A percentile compares a stretch with the other conserved stretches of the same genome.
phyloP scores from a whole-genome alignment of 176 grass and related monocot species.

The Carex myosuroides region DNA sequence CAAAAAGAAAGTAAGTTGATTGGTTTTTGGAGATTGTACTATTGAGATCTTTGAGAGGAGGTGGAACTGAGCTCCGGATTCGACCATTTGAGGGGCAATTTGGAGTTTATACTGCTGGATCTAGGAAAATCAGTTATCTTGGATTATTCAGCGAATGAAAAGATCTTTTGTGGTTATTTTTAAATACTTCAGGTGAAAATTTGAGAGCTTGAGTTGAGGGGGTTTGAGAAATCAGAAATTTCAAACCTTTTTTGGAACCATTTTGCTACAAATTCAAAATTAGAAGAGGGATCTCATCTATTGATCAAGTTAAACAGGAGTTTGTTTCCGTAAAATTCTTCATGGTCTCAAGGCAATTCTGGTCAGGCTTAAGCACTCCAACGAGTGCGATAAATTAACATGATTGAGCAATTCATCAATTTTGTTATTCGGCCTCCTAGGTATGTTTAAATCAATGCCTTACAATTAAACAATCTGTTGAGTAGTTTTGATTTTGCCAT shows the following conservation, averaged over 20 bases:
- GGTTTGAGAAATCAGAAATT: neutral
- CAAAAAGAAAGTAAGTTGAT: neutral
- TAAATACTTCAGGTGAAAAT: neutral
- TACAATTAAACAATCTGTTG: neutral
- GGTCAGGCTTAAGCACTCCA: neutral
- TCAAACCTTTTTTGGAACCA: neutral
- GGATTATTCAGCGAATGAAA: neutral
- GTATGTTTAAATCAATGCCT: constrained; percentile 27
- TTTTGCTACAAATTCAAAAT: constrained; percentile 5
- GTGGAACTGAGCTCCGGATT: constrained; percentile 14
- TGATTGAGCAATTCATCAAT: constrained; percentile 99
- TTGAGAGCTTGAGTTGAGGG: neutral
- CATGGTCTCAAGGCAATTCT: constrained; percentile 9
- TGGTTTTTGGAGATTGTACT: neutral
- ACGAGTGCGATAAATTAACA: constrained; percentile 25
- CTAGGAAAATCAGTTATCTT: neutral
- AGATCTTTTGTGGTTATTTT: neutral
- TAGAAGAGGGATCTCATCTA: neutral
- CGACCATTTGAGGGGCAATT: neutral
- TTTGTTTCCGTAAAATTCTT: neutral
- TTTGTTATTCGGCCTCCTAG: constrained; percentile 97
- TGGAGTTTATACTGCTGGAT: neutral
- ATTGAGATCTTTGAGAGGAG: constrained; percentile 1
- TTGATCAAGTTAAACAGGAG: neutral
- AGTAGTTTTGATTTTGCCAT: neutral